These are phyloP conservation scores for Chytridium lagenaria DNA, from an alignment of 371 early-diverging fungal genomes.

Conservation along the genomic window DNA sequence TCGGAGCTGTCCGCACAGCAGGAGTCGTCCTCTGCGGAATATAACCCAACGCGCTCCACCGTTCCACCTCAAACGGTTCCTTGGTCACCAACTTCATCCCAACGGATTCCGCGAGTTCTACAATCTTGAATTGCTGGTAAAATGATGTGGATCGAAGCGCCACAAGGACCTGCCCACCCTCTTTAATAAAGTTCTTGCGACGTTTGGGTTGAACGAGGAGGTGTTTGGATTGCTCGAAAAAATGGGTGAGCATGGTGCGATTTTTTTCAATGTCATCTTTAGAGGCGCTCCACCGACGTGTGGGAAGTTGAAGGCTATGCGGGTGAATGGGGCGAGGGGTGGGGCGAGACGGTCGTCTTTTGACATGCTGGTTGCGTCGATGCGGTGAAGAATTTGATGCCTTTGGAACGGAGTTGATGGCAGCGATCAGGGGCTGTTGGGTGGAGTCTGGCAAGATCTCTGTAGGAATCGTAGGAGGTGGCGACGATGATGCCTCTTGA, in stretches of 20 bases:
- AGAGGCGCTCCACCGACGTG: slow-evolving; percentile 40
- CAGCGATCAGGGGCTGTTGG: slow-evolving; percentile 11
- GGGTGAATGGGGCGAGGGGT: slow-evolving; percentile 19
- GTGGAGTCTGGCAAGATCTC: slow-evolving; percentile 31
- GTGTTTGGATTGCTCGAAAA: slow-evolving; percentile 26
- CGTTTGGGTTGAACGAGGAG: slow-evolving; percentile 19
- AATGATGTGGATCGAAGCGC: slow-evolving; percentile 46
- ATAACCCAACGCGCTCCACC: slow-evolving; percentile 44
- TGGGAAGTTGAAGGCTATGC: slow-evolving; percentile 49
- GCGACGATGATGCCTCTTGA: slow-evolving; percentile 35
- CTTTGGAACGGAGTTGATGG: slow-evolving; percentile 2
- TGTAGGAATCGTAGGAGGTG: slow-evolving; percentile 40
- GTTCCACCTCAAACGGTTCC: slow-evolving; percentile 34
- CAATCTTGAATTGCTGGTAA: slow-evolving; percentile 37
- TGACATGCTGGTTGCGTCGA: slow-evolving; percentile 38
- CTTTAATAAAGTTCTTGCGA: background rate
- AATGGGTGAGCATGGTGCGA: slow-evolving; percentile 30
- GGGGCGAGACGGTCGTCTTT: slow-evolving; percentile 21
- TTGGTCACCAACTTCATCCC: slow-evolving; percentile 24
- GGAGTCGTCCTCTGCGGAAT: slow-evolving; percentile 45
- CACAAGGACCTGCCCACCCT: slow-evolving; percentile 35
- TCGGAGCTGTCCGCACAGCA: slow-evolving; percentile 46
- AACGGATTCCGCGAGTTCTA: slow-evolving; percentile 23
- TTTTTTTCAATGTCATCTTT: slow-evolving; percentile 36
- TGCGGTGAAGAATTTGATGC: slow-evolving; percentile 29